These are phyloP conservation scores for Hypoxylon trugodes DNA, from an alignment of 495 filamentous ascomycete species.

Conservation along the genomic window DNA sequence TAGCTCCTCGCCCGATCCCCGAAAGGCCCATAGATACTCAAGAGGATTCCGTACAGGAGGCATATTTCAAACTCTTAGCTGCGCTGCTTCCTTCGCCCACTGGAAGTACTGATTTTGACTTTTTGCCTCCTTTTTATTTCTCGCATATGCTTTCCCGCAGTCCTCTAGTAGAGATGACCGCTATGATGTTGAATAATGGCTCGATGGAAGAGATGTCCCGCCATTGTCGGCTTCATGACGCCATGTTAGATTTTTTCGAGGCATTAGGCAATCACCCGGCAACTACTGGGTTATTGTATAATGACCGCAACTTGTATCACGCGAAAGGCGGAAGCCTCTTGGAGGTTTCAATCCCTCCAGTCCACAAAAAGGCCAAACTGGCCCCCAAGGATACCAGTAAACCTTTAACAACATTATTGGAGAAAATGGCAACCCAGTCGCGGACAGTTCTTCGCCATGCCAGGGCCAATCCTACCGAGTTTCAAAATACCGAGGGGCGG, in stretches of 20 bases:
- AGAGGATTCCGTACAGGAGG: background rate
- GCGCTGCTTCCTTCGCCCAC: constrained; percentile 15
- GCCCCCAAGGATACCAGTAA: constrained; percentile 23
- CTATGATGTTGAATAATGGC: constrained; percentile 41
- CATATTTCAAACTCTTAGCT: constrained; percentile 21
- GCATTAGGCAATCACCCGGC: constrained; percentile 27
- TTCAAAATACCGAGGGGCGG: constrained; percentile 14
- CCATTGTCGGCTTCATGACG: constrained; percentile 21
- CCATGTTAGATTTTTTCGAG: constrained; percentile 44
- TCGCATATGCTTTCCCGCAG: constrained; percentile 44
- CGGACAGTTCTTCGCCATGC: constrained; percentile 27
- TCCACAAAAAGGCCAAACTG: constrained; percentile 6
- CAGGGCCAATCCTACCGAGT: constrained; percentile 4
- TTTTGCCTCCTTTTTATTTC: constrained; percentile 21
- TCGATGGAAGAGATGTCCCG: constrained; percentile 43
- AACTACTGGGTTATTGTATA: constrained; percentile 24
- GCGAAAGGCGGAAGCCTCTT: constrained; percentile 17
- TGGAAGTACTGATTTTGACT: constrained; percentile 18
- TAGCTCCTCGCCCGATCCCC: background rate
- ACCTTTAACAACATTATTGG: constrained; percentile 17
- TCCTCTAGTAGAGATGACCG: constrained; percentile 42
- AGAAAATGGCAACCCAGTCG: constrained; percentile 20
- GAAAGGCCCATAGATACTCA: background rate
- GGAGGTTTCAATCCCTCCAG: background rate
- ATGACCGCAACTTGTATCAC: constrained; percentile 33